phyloP scores from a whole-genome alignment of 2,329 filamentous ascomycete genomes.

The Penicillium sp. region DNA sequence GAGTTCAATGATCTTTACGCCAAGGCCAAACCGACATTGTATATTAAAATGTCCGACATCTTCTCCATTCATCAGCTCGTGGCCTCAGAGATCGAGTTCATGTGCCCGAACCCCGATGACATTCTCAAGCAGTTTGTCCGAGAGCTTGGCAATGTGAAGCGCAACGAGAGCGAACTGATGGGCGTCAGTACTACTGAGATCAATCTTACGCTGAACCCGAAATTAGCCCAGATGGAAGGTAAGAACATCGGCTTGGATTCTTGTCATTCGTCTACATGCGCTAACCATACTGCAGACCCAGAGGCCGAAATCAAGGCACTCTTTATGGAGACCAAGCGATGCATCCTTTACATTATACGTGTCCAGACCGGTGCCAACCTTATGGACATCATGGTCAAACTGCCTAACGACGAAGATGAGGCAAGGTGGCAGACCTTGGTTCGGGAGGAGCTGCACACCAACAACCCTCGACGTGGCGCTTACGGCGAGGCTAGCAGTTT shows the following conservation, averaged over 20 bases:
- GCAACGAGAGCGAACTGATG: constrained; percentile 89
- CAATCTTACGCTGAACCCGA: constrained; percentile 83
- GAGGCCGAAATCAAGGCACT: constrained; percentile 88
- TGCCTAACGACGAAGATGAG: constrained; percentile 82
- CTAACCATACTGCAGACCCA: constrained; percentile 59
- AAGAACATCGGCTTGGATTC: constrained; percentile 20
- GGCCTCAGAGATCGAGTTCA: constrained; percentile 69
- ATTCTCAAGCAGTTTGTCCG: constrained; percentile 86
- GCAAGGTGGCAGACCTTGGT: constrained; percentile 80
- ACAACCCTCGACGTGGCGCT: constrained; percentile 70
- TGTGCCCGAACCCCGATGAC: constrained; percentile 81
- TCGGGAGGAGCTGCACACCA: constrained; percentile 73
- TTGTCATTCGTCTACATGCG: background rate
- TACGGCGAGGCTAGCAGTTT: constrained; percentile 82
- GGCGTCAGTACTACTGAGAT: constrained; percentile 85
- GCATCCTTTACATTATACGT: constrained; percentile 94
- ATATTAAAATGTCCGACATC: constrained; percentile 97
- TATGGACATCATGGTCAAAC: constrained; percentile 93
- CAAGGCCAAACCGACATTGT: constrained; percentile 94
- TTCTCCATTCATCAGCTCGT: constrained; percentile 93
- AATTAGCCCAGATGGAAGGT: constrained; percentile 80
- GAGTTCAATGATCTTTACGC: constrained; percentile 98
- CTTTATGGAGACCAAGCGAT: constrained; percentile 98
- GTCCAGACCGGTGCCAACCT: constrained; percentile 88
- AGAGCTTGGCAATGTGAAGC: constrained; percentile 93